Evolutionary conservation across 2,329 filamentous ascomycete genomes (phyloP).

Genomic region (Sporothrix euskadiensis): DNA sequence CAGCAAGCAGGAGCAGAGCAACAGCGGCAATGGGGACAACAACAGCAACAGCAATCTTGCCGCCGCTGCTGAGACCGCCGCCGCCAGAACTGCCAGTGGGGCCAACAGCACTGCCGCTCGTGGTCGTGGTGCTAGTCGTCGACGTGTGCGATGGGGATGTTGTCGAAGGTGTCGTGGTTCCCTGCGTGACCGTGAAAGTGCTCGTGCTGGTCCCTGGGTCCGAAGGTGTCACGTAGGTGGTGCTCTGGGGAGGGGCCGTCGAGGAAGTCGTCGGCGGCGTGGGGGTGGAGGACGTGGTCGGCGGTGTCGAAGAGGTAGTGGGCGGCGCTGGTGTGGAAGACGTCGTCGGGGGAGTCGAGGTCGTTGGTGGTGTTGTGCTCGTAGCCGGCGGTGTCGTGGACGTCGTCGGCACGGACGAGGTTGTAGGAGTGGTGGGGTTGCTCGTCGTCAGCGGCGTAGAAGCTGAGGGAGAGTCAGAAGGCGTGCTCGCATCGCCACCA

Average conservation of each 20-base stretch:
- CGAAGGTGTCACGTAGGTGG: slow-evolving; percentile 40
- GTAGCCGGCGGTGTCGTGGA: slow-evolving; percentile 19
- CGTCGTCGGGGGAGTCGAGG: slow-evolving; percentile 25
- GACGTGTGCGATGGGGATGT: slow-evolving; percentile 32
- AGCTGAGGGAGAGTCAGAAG: slow-evolving; percentile 30
- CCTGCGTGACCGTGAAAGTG: slow-evolving; percentile 31
- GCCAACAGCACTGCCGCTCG: slow-evolving; percentile 36
- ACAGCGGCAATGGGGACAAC: slow-evolving; percentile 91
- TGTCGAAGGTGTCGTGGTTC: slow-evolving; percentile 32
- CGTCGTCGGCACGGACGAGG: not conserved
- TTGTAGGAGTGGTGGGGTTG: slow-evolving; percentile 5
- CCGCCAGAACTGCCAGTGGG: slow-evolving; percentile 36
- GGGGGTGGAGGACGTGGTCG: slow-evolving; percentile 15
- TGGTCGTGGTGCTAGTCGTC: slow-evolving; percentile 29
- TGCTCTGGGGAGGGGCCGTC: slow-evolving; percentile 29
- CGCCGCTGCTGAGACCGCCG: slow-evolving; percentile 59
- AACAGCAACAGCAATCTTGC: slow-evolving; percentile 87
- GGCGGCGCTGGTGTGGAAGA: not conserved
- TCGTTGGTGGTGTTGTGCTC: slow-evolving; percentile 29
- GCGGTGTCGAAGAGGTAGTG: slow-evolving; percentile 26
- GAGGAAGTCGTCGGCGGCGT: slow-evolving; percentile 33
- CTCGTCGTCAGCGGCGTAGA: slow-evolving; percentile 19
- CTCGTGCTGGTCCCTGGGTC: slow-evolving; percentile 29
- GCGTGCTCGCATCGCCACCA: slow-evolving; percentile 28
- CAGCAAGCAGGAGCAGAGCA: slow-evolving; percentile 72